Base-by-base conservation (phyloP, 805 yeast genomes). In the Wickerhamiella dianesei region DNA sequence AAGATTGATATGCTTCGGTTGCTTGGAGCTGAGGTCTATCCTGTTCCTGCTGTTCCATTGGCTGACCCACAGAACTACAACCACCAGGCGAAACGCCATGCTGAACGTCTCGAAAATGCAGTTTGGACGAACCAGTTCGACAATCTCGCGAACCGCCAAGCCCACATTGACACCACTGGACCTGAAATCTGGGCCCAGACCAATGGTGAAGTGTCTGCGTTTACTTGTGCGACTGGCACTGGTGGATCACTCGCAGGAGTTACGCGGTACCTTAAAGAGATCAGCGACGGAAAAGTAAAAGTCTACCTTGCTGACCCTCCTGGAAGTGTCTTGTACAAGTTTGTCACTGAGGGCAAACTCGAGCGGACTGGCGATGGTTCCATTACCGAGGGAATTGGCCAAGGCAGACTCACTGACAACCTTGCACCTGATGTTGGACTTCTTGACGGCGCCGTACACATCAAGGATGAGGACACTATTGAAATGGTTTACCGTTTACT, bases 321-420 rank as follows among this genome's bases (percentile, higher is more conserved):
- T 13, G 96, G 96, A 48, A 80, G 92, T 3, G 83, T 82, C 44
- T 71, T 88, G 41, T 84, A 83, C 66, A 76, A 86, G 8, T 86
- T 80, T 60, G 77, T 88, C 50, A 78, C 76, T 50, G 70, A 82
- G 3, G 76, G 78, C 16, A 89, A 89, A 29, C 68, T 79, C 59
- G 85, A 77, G 40, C 75, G 87, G 57, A 71, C 74, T 1, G 96
- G 96, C 25, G 46, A 44, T 21, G 76, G 85, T 2, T 82, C 94
- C 0, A 86, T 88, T 64, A 88, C 96, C 22, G 96, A 88, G 67
- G 96, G 96, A 29, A 86, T 88, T 66, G 96, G 96, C 22, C 96
- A 88, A 66, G 95, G 95, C 42, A 74, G 96, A 57, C 81, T 88
- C 57, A 88, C 96, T 4, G 81, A 75, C 52, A 88, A 88, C 63